These are phyloP conservation scores for Kernera saxatilis DNA, from an alignment of 345 rosid species.

Conservation along the genomic window DNA sequence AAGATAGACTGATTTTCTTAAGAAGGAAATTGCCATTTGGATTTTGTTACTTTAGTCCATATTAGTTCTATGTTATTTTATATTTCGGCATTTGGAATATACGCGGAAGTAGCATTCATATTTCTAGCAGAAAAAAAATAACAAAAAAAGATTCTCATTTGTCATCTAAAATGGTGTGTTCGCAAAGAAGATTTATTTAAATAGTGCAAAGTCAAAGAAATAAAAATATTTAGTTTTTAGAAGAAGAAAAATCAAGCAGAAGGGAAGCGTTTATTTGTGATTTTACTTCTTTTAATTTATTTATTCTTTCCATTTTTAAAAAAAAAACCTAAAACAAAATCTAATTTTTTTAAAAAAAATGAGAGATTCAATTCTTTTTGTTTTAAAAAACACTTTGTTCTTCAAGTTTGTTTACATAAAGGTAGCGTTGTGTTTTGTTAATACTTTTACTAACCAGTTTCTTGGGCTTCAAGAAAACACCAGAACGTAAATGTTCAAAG, in stretches of 20 bases:
- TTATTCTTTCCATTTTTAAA: no score
- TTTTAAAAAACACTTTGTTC: neutral
- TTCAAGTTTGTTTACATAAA: neutral
- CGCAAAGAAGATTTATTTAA: no score
- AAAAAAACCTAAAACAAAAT: no score
- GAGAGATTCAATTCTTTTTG: no score
- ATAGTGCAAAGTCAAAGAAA: no score
- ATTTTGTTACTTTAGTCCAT: neutral
- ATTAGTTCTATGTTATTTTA: neutral
- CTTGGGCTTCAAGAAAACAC: constrained; percentile 43
- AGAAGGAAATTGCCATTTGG: neutral
- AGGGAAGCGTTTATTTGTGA: no score
- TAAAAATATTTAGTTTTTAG: no score
- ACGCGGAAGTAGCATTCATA: no score
- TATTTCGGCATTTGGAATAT: neutral
- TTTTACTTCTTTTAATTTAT: no score
- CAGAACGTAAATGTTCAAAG: constrained; percentile 35
- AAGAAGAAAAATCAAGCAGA: no score
- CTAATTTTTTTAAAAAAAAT: no score
- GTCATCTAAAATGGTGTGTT: neutral
- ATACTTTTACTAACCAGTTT: constrained; percentile 30
- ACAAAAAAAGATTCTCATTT: neutral
- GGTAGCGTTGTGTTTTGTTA: neutral
- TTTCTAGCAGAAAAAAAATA: neutral
- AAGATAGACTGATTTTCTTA: neutral